Base-by-base conservation (phyloP, 179 eudicot genomes). In the Camellia oleifera region DNA sequence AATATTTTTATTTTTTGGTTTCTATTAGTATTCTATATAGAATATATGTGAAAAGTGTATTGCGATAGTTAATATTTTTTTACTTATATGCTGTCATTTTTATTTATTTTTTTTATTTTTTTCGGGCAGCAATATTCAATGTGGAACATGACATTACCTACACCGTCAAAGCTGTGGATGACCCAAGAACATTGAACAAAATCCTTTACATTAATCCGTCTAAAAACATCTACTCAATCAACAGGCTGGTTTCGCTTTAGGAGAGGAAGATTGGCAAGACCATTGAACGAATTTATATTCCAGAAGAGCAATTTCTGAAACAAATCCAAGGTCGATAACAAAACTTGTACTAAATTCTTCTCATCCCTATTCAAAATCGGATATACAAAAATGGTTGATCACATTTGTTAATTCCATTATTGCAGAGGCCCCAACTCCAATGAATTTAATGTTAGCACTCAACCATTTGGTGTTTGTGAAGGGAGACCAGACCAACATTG, bases 161-260 rank as follows among this genome's bases (percentile, higher is more conserved):
- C 86, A 89, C 90, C 75, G 89, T 90, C 79, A 86, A 82, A 82
- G 81, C 89, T 15, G 90, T 86, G 80, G 92, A 90, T 82, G 94
- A 90, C 26, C 94, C 94, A 62, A 83, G 94, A 79, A 87, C 94
- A 72, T 58, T 87, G 78, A 90, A 90, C 88, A 90, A 88, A 83
- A 82, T 83, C 42, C 82, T 90, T 63, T 88, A 90, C 85, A 82
- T 90, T 48, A 84, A 58, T 81, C 92, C 94, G 45, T 81, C 87
- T 11, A 81, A 81, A 7, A 90, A 89, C 74, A 81, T 61, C 2
- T 84, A 77, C 75, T 85, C 94, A 14, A 88, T 90, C 79, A 90
- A 90, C 54, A 89, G 88, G 45, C 86, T 90, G 54, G 88, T 88
- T 76, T 84, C 89, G 53, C 62, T 87, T 2, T 26, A 92, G 93